These are phyloP conservation scores for Pichia manshurica DNA, from an alignment of 805 yeast species.

Conservation along the genomic window DNA sequence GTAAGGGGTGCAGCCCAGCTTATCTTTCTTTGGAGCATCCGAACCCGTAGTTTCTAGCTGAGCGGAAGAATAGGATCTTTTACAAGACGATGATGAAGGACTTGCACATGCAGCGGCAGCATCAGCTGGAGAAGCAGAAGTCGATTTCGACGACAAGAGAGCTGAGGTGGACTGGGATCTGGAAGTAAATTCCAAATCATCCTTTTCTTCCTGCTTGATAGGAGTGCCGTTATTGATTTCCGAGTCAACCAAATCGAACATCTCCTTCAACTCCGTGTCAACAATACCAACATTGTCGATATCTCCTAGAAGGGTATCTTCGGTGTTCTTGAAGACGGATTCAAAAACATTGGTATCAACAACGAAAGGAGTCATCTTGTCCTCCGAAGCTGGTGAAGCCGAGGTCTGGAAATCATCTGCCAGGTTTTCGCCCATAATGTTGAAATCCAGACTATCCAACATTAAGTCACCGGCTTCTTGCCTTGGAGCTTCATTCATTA, in stretches of 20 bases:
- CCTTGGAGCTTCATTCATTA: slow-evolving; percentile 8
- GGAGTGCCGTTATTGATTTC: neutral
- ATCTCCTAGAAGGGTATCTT: slow-evolving; percentile 53
- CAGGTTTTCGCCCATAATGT: neutral
- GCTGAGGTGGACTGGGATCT: slow-evolving; percentile 13
- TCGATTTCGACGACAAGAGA: neutral
- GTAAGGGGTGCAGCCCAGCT: slow-evolving; percentile 69
- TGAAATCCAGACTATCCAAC: slow-evolving; percentile 9
- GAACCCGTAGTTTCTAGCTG: slow-evolving; percentile 1
- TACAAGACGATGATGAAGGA: neutral
- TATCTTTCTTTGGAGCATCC: slow-evolving; percentile 44
- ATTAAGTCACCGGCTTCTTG: slow-evolving; percentile 9
- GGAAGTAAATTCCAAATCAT: neutral
- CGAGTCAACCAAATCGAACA: slow-evolving; percentile 5
- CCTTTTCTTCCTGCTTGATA: slow-evolving; percentile 8
- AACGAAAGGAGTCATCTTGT: slow-evolving; percentile 39
- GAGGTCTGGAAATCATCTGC: neutral
- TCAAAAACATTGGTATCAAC: slow-evolving; percentile 49
- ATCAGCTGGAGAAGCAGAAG: neutral
- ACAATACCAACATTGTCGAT: slow-evolving; percentile 19
- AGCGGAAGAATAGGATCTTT: slow-evolving; percentile 25
- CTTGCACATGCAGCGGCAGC: too few relatives aligned
- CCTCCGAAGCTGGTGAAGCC: slow-evolving; percentile 23
- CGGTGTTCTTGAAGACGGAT: slow-evolving; percentile 41
- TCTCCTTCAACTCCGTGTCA: slow-evolving; percentile 11